Evolutionary conservation across 2,329 filamentous ascomycete species (phyloP), one percentile per base, ranked within the genome.

Genomic region (Pseudogymnoascus sp.): DNA sequence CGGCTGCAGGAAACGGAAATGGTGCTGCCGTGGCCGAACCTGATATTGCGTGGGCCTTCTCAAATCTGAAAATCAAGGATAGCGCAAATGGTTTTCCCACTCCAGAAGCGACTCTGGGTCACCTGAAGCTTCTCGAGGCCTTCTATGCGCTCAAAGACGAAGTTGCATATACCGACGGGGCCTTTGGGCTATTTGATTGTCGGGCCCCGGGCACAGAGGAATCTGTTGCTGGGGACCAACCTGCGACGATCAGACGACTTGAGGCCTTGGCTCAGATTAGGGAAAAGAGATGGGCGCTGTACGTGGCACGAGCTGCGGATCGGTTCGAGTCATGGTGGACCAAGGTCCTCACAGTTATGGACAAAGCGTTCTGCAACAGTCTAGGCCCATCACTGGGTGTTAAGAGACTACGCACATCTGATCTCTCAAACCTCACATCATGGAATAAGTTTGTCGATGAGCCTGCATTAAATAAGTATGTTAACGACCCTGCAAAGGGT

Each of bases 201-300:
- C 35, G 65, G 48, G 25, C 37, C 42, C 8, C 55, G 33, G 18
- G 61, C 6, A 40, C 25, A 25, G 31, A 60, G 5, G 55, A 60
- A 12, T 36, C 42, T 4, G 37, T 36, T 33, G 67, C 63, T 5
- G 64, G 75, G 10, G 67, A 67, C 59, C 69, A 69, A 7, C 67
- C 69, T 13, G 68, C 72, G n/a, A 70, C 74, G 6, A 72, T 75
- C 1, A 69, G 76, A n/a, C 71, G 71, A 15, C 69, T 67, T 60
- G 74, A 75, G 65, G 74, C 76, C 1, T 74, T 85, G 12, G 80
- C 81, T 60, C 77, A 78, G 59, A 75, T 89, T 31, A 78, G 84
- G 12, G 88, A 91, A 74, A 90, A 90, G 76, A 77, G 88, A 70
- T 92, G 89, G 89, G 82, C 82, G 0, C 70, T 91, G 8, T 91